Conservation (phyloP, 768 basidiomycete genomes). For the Agaricus subrufescens region DNA sequence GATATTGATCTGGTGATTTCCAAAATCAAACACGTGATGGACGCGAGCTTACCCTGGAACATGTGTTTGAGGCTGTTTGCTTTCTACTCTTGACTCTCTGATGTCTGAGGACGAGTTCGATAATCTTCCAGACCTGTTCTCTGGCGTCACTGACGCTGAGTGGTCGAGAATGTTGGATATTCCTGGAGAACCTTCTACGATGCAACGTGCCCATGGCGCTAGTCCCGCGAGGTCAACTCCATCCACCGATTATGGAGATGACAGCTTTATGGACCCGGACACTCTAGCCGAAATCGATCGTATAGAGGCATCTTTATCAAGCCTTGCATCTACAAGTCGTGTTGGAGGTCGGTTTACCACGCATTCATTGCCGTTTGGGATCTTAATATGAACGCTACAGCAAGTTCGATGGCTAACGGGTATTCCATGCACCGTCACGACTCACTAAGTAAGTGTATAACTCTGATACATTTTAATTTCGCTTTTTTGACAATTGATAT, state of each 20-base stretch:
- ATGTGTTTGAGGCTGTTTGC: not conserved
- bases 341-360: slow-evolving; percentile 5
- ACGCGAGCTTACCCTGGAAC: not conserved
- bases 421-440: not conserved
- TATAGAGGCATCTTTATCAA: slow-evolving; percentile 32
- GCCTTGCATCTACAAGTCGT: not conserved
- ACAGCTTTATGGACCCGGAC: slow-evolving; percentile 24
- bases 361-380: not conserved
- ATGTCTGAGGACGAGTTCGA: slow-evolving; percentile 53
- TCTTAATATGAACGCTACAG: not conserved
- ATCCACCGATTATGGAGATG: slow-evolving; percentile 22
- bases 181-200: not conserved
- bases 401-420: not conserved
- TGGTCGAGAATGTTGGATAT: slow-evolving; percentile 33
- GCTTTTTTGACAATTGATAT: not conserved
- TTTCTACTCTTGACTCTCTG: not conserved
- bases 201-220: not conserved
- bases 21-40: not conserved
- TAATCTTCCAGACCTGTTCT: slow-evolving; percentile 47
- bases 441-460: not conserved
- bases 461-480: not conserved
- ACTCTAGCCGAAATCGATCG: slow-evolving; percentile 41
- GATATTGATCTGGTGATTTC: not conserved
- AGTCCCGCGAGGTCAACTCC: slow-evolving; percentile 11
- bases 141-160: slow-evolving; percentile 44